phyloP scores from a whole-genome alignment of 345 rosid species.

The Aethionema arabicum region DNA sequence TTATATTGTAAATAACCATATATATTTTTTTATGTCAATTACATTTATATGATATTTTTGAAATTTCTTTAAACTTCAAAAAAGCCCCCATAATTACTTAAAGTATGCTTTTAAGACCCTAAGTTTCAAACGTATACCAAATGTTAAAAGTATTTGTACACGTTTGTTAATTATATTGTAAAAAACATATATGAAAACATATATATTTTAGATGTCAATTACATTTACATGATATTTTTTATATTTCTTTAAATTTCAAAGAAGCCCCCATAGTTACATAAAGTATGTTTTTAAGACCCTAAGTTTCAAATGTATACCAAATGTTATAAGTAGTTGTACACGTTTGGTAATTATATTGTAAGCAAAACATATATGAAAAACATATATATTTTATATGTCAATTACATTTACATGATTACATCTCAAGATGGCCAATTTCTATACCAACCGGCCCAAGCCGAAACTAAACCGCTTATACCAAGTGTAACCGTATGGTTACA shows the following conservation, averaged over 20 bases:
- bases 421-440: slow-evolving; percentile 83
- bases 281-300: not conserved
- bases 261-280: not conserved
- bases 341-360: slow-evolving; percentile 4
- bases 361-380: slow-evolving; percentile 1
- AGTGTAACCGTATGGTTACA: slow-evolving; percentile 73
- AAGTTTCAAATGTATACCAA: not conserved
- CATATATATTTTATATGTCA: not conserved
- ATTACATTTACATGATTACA: not conserved
- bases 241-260: not conserved
- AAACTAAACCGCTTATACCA: slow-evolving; percentile 87
- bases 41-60: not conserved
- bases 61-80: too few relatives aligned
- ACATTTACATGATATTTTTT: too few relatives aligned
- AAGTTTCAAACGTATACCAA: too few relatives aligned
- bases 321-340: not conserved
- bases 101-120: too few relatives aligned
- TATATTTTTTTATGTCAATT: not conserved
- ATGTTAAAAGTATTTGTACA: too few relatives aligned
- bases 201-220: too few relatives aligned
- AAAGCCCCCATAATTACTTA: too few relatives aligned
- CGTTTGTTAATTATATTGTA: slow-evolving; percentile 3
- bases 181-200: slow-evolving; percentile 1
- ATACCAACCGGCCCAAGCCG: slow-evolving; percentile 99
- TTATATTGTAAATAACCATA: not conserved